A percentile compares a stretch with the other conserved stretches of the same genome.
Conservation (phyloP, 306 rosid genomes). For the Gleditsia sinensis region DNA sequence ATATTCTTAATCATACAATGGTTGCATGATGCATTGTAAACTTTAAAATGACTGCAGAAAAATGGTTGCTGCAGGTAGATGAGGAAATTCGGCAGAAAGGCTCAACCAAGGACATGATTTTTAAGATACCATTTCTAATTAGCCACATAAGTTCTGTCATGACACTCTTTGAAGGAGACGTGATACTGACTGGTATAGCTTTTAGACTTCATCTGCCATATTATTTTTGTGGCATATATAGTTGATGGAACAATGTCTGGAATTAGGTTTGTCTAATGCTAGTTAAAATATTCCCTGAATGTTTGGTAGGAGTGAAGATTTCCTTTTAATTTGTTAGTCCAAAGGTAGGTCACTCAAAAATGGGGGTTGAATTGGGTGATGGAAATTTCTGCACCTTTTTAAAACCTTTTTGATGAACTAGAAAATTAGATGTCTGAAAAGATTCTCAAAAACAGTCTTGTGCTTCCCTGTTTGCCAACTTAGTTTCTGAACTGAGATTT, state of each 20-base stretch:
- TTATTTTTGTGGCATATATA: conserved; percentile 1
- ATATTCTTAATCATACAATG: conserved; percentile 8
- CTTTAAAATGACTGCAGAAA: conserved; percentile 24
- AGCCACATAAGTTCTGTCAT: conserved; percentile 84
- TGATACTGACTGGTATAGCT: conserved; percentile 77
- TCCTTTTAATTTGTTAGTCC: not conserved
- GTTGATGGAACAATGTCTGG: conserved; percentile 12
- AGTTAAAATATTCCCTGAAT: not conserved
- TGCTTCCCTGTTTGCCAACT: too few relatives aligned
- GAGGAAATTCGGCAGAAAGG: conserved; percentile 88
- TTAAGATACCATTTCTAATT: conserved; percentile 86
- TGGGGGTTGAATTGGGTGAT: too few relatives aligned
- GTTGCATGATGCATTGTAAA: conserved; percentile 13
- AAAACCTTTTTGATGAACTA: too few relatives aligned
- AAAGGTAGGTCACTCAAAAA: too few relatives aligned
- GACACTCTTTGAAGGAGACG: conserved; percentile 96
- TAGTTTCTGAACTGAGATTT: too few relatives aligned
- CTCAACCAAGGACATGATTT: conserved; percentile 93
- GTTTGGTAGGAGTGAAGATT: not conserved
- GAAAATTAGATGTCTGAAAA: too few relatives aligned
- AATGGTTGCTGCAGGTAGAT: conserved; percentile 63
- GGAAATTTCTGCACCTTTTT: too few relatives aligned
- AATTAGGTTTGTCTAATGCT: not conserved
- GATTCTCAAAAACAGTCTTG: too few relatives aligned
- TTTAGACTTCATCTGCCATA: not conserved